These are phyloP conservation scores for Tylopilus plumbeoviolaceoides DNA, from an alignment of 768 basidiomycete species.

Conservation along the genomic window DNA sequence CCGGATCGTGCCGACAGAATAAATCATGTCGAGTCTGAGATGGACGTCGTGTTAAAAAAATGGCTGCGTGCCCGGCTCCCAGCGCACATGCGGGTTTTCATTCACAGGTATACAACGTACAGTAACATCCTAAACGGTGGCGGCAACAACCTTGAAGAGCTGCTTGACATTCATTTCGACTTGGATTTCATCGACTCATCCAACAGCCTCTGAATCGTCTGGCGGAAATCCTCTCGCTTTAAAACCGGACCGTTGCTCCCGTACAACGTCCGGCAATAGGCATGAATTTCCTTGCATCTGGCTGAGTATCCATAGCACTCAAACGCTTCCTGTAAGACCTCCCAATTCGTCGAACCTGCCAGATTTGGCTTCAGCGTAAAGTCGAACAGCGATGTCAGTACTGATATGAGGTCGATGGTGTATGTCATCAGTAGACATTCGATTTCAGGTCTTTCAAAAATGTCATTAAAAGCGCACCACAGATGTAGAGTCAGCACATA, in stretches of 20 bases:
- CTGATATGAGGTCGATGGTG: slow-evolving; percentile 3
- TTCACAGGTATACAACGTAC: too few relatives aligned
- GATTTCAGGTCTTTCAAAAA: not conserved
- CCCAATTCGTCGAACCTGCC: slow-evolving; percentile 4
- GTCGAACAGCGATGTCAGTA: not conserved
- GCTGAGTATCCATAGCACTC: not conserved
- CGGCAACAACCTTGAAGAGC: too few relatives aligned
- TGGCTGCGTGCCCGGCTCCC: too few relatives aligned
- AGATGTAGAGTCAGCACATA: not conserved
- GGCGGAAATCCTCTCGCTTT: not conserved
- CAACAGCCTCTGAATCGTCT: not conserved
- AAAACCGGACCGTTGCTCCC: too few relatives aligned
- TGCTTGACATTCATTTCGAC: too few relatives aligned
- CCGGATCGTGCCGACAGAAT: too few relatives aligned
- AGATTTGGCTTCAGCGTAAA: slow-evolving; percentile 6
- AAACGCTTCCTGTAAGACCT: slow-evolving; percentile 3
- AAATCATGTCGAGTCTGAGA: too few relatives aligned
- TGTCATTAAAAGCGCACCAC: not conserved
- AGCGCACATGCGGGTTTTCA: too few relatives aligned
- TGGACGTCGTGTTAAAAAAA: too few relatives aligned
- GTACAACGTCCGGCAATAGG: not conserved
- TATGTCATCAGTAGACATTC: slow-evolving; percentile 2
- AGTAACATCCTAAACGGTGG: too few relatives aligned
- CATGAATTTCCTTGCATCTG: not conserved
- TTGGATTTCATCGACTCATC: not conserved